Base-by-base conservation (phyloP, 768 basidiomycete genomes). In the Nevesoporus exiguus region DNA sequence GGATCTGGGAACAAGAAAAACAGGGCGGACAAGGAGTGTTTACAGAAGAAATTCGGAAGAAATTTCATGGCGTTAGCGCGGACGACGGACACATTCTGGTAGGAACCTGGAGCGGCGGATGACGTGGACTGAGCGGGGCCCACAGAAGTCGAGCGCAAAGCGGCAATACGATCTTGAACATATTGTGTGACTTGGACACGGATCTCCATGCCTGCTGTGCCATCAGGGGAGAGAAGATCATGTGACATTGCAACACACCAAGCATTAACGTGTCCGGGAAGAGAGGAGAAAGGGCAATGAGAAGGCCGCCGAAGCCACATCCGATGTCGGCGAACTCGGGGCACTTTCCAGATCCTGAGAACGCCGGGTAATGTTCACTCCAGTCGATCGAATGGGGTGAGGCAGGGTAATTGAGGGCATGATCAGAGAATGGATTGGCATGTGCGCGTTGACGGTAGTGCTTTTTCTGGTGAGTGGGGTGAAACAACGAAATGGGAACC, bases 1-100 rank as follows among this genome's bases (percentile, higher is more conserved):
- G 97, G 97, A 72, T 99, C 97, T 39, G 97, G 97, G 73, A 98
- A 99, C 54, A 98, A 82, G 77, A 99, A 98, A 75, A 99, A 99
- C 47, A 99, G 78, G 45, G 96, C 86, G 19, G 89, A 86, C 34
- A 99, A 78, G 58, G 96, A 96, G 53, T 86, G 86, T 67, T 95
- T 94, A 22, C 79, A 67, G 71, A 99, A 97, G 72, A 93, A 98
- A 72, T 98, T 98, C 7, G 95, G 90, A 51, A 98, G 79, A 71
- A 98, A 98, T 74, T 98, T 98, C 95, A 98, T 98, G 44, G 93
- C 89, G 69, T 99, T 99, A 14, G 91, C 95, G 47, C 97, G 86
- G 58, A 97, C 88, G 58, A 98, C 83, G 33, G 93, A 93, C 51
- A 97, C 83, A 69, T 98, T 98, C 61, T 91, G 84, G 70, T 85